phyloP scores from a whole-genome alignment of 305 asterid species.

The Solanum hybrid region DNA sequence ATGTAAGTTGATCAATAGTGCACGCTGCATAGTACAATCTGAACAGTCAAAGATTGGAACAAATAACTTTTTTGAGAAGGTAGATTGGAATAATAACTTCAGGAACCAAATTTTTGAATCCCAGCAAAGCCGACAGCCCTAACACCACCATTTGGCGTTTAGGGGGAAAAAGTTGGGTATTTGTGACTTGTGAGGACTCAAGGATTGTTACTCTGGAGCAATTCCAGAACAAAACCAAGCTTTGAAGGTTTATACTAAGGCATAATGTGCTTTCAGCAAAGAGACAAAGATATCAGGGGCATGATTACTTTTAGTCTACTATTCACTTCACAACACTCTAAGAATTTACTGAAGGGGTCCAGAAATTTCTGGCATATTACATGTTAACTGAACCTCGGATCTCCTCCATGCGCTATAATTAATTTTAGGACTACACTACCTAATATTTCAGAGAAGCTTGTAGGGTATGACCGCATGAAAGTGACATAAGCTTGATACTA shows the following conservation, averaged over 20 bases:
- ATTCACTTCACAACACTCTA: background rate
- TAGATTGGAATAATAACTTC: background rate
- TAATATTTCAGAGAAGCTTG: background rate
- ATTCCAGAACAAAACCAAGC: background rate
- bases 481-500: background rate
- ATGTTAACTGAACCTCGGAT: background rate
- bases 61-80: background rate
- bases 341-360: background rate
- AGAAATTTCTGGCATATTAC: background rate
- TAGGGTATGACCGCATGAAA: background rate
- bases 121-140: background rate
- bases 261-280: background rate
- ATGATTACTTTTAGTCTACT: background rate
- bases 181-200: background rate
- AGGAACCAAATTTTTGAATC: background rate
- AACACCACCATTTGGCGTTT: background rate
- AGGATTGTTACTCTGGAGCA: background rate
- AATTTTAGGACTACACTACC: background rate
- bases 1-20: background rate
- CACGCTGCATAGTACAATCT: background rate
- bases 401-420: background rate
- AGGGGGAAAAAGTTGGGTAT: background rate
- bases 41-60: background rate
- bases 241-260: background rate
- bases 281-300: background rate